Conservation (phyloP, 768 basidiomycete species). For the Podaxis sp. region DNA sequence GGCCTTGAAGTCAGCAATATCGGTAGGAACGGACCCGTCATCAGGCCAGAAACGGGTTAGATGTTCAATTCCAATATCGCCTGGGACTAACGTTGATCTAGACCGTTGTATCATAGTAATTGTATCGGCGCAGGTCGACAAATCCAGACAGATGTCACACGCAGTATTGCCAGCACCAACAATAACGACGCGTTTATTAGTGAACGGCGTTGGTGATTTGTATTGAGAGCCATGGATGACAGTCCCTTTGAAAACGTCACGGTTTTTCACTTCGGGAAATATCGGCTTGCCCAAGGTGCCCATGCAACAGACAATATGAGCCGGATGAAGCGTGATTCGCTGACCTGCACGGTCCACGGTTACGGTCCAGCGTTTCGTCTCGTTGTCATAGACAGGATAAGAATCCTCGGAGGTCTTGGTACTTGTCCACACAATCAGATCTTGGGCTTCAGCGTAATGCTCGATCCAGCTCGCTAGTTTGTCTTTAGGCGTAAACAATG, state of each 20-base stretch:
- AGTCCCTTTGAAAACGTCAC: neutral
- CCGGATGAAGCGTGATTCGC: conserved; percentile 1
- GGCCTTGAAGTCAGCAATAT: neutral
- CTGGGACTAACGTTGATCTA: neutral
- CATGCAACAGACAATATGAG: conserved; percentile 7
- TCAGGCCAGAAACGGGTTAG: conserved; percentile 3
- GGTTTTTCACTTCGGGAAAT: conserved; percentile 3
- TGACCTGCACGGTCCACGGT: conserved; percentile 5
- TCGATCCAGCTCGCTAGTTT: conserved; percentile 13
- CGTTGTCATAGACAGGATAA: neutral
- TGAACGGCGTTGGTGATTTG: neutral
- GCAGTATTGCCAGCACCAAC: conserved; percentile 9
- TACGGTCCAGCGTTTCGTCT: conserved; percentile 6
- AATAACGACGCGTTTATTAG: neutral
- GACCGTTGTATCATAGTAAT: conserved; percentile 11
- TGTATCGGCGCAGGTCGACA: neutral
- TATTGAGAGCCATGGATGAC: conserved; percentile 10
- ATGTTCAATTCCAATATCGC: neutral
- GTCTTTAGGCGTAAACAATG: conserved; percentile 3
- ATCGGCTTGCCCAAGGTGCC: neutral
- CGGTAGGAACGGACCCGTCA: conserved; percentile 3
- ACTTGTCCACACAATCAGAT: conserved; percentile 8
- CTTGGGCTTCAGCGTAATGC: conserved; percentile 6
- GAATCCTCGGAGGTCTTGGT: neutral
- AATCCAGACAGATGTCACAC: conserved; percentile 6